Conservation (phyloP, 345 rosid genomes). For the Draba incana region DNA sequence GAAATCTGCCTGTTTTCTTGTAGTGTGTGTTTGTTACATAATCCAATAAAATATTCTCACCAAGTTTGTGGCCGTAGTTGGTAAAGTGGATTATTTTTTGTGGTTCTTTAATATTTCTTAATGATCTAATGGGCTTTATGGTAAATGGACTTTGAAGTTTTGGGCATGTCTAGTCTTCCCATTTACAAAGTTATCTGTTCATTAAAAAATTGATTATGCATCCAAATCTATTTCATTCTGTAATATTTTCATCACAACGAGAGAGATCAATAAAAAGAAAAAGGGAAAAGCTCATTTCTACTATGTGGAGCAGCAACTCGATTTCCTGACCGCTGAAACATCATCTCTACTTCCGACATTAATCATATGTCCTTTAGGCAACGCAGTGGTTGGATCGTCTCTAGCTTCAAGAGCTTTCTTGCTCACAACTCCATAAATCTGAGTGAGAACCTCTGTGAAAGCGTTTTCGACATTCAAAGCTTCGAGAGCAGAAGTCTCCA, state of each 20-base stretch:
- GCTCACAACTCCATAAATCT: constrained; percentile 75
- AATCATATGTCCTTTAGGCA: constrained; percentile 78
- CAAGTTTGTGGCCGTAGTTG: neutral
- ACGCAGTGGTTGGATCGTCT: constrained; percentile 67
- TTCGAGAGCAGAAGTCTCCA: constrained; percentile 88
- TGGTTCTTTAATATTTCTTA: neutral
- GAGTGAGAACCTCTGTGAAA: constrained; percentile 72
- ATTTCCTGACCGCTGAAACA: constrained; percentile 74
- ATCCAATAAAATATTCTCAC: constrained; percentile 8
- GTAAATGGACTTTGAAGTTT: neutral
- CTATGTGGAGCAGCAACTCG: constrained; percentile 69
- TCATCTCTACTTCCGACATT: constrained; percentile 67
- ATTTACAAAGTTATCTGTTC: neutral
- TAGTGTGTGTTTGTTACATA: constrained; percentile 3
- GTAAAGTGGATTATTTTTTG: neutral
- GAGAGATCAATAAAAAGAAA: neutral
- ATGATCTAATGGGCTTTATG: neutral
- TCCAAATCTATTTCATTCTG: neutral
- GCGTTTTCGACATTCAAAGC: constrained; percentile 76
- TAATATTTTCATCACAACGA: neutral
- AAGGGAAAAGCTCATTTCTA: neutral
- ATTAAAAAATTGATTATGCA: neutral
- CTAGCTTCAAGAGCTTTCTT: constrained; percentile 72
- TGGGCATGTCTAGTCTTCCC: neutral
- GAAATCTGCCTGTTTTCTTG: no score